Conservation (phyloP, 2,329 filamentous ascomycete species). For the Alternaria burnsii region DNA sequence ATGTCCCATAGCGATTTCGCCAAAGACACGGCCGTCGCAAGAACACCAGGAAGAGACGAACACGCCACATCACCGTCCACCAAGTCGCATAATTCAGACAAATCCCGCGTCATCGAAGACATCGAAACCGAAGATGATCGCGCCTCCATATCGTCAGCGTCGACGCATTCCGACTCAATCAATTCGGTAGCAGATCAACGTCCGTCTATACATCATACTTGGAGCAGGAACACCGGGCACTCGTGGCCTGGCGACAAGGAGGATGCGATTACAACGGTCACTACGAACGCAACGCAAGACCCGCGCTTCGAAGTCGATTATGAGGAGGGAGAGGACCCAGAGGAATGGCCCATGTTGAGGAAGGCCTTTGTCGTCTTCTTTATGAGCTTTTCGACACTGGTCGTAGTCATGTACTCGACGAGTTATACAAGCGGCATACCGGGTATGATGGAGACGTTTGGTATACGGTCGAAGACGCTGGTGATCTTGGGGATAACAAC, state of each 20-base stretch:
- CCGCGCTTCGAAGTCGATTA: conserved; percentile 78
- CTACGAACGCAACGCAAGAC: conserved; percentile 52
- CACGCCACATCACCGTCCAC: neutral
- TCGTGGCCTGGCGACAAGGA: conserved; percentile 37
- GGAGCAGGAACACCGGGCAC: conserved; percentile 45
- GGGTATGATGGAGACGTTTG: conserved; percentile 74
- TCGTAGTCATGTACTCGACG: conserved; percentile 70
- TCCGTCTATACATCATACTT: conserved; percentile 43
- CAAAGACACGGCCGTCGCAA: conserved; percentile 21
- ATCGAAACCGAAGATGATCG: conserved; percentile 24
- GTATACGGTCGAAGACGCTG: conserved; percentile 64
- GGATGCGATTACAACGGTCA: conserved; percentile 37
- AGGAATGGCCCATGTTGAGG: conserved; percentile 71
- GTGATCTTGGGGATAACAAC: conserved; percentile 79
- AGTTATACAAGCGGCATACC: conserved; percentile 77
- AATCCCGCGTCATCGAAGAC: conserved; percentile 14
- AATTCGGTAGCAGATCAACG: conserved; percentile 32
- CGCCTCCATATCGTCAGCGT: conserved; percentile 35
- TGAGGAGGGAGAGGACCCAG: conserved; percentile 67
- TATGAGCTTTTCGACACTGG: conserved; percentile 66
- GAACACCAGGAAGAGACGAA: neutral
- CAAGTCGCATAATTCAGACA: conserved; percentile 11
- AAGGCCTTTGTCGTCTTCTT: conserved; percentile 64
- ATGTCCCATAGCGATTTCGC: conserved; percentile 12
- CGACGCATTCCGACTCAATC: conserved; percentile 31